Conservation (phyloP, 2,329 filamentous ascomycete species). For the Pseudogymnoascus sp. region DNA sequence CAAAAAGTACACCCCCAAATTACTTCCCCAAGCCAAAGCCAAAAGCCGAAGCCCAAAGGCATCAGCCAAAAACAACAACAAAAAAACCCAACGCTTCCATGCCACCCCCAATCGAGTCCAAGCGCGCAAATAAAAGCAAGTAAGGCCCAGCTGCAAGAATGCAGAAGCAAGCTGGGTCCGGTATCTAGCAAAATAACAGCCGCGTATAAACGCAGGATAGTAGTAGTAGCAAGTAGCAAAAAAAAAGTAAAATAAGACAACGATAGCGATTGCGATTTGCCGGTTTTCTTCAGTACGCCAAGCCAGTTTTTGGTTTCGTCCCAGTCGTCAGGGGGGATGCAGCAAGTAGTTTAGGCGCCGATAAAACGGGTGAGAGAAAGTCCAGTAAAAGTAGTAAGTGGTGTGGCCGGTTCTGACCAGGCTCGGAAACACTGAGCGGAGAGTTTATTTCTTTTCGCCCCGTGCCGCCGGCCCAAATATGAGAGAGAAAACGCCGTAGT, state of each 20-base stretch:
- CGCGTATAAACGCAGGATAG: background rate
- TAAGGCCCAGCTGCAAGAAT: background rate
- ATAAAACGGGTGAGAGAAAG: background rate
- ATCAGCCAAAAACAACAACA: background rate
- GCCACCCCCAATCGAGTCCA: background rate
- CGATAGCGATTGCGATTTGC: background rate
- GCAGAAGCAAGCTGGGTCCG: background rate
- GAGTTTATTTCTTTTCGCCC: background rate
- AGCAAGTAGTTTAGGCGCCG: background rate
- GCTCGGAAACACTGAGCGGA: background rate
- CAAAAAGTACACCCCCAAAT: background rate
- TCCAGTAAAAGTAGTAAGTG: conserved; percentile 1
- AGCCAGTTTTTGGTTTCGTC: background rate
- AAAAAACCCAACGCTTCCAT: background rate
- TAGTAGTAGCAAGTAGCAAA: background rate
- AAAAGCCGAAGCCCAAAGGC: background rate
- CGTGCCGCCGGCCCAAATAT: background rate
- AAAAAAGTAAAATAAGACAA: background rate
- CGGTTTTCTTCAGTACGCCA: background rate
- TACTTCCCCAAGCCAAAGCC: background rate
- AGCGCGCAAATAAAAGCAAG: background rate
- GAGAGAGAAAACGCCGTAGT: conserved; percentile 2
- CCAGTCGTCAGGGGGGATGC: conserved; percentile 1
- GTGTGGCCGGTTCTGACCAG: background rate
- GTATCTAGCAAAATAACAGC: background rate